A percentile compares a stretch with the other conserved stretches of the same genome.
phyloP scores from a whole-genome alignment of 1,139 yeast genomes.

The Blastobotrys serpentis region DNA sequence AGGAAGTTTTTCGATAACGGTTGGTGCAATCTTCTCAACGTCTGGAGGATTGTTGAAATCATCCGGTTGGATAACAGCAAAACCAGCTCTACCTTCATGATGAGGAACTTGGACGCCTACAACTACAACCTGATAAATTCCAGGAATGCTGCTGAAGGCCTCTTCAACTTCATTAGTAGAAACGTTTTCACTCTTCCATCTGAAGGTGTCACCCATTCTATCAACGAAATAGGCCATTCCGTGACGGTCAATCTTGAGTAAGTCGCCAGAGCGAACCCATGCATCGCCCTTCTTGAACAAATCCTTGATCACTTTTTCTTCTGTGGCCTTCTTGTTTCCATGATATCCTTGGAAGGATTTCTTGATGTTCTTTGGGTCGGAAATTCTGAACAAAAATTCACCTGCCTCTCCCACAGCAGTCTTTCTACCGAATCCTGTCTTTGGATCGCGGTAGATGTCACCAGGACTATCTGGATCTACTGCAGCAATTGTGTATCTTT shows the following conservation, averaged over 20 bases:
- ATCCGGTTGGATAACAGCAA: conserved; percentile 66
- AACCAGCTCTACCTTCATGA: conserved; percentile 96
- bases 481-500: conserved; percentile 48
- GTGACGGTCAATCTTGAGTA: conserved; percentile 65
- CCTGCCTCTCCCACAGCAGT: conserved; percentile 71
- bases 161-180: conserved; percentile 93
- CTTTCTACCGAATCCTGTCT: conserved; percentile 59
- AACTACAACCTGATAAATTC: conserved; percentile 69
- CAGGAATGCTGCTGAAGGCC: conserved; percentile 47
- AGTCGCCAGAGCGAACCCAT: conserved; percentile 87
- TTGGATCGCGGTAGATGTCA: conserved; percentile 65
- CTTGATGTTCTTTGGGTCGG: conserved; percentile 49
- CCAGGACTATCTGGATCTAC: conserved; percentile 83
- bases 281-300: conserved; percentile 88
- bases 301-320: conserved; percentile 66
- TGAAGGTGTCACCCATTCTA: conserved; percentile 90
- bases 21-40: conserved; percentile 42
- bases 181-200: conserved; percentile 97
- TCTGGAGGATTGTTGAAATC: conserved; percentile 34
- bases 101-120: conserved; percentile 86
- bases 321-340: conserved; percentile 76
- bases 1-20: conserved; percentile 58
- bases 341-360: conserved; percentile 86
- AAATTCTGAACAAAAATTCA: conserved; percentile 75
- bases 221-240: conserved; percentile 84